Evolutionary conservation across 208 protist species (phyloP).

Genomic region (Leptomonas pyrrhocoris): DNA sequence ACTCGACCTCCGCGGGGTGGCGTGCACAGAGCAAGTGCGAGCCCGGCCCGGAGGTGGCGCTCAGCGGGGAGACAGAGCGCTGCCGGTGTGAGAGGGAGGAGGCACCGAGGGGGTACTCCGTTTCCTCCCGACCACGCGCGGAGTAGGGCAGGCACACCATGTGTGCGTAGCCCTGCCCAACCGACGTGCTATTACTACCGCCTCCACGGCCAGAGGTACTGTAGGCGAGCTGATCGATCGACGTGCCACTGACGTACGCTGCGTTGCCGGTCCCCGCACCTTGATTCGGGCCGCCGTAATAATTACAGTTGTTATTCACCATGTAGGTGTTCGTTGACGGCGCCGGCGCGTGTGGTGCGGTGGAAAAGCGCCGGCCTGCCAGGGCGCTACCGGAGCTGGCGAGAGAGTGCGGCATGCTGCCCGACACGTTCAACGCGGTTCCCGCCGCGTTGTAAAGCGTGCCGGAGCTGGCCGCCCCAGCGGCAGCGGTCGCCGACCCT

Average conservation of each 20-base stretch:
- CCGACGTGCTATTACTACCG: background rate
- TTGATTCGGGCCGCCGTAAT: background rate
- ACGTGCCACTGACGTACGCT: background rate
- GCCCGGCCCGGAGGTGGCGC: background rate
- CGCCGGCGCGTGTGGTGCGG: slow-evolving; percentile 1
- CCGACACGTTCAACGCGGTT: slow-evolving; percentile 8
- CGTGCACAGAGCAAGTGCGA: background rate
- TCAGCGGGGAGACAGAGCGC: slow-evolving; percentile 15
- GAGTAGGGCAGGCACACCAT: slow-evolving; percentile 5
- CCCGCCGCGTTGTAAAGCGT: background rate
- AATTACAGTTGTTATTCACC: background rate
- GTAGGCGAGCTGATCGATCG: slow-evolving; percentile 6
- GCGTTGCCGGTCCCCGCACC: background rate
- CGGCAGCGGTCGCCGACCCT: background rate
- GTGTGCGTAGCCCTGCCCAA: background rate
- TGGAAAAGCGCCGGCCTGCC: slow-evolving; percentile 4
- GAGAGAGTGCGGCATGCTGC: slow-evolving; percentile 2
- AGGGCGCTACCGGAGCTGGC: slow-evolving; percentile 2
- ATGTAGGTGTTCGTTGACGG: background rate
- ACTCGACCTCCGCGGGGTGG: background rate
- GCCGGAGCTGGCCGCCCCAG: background rate
- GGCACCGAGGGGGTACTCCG: background rate
- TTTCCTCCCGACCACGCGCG: background rate
- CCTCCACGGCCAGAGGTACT: background rate
- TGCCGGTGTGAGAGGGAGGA: slow-evolving; percentile 1